Evolutionary conservation across 2,329 filamentous ascomycete genomes (phyloP).

Genomic region (Paraconiothyrium sp.): DNA sequence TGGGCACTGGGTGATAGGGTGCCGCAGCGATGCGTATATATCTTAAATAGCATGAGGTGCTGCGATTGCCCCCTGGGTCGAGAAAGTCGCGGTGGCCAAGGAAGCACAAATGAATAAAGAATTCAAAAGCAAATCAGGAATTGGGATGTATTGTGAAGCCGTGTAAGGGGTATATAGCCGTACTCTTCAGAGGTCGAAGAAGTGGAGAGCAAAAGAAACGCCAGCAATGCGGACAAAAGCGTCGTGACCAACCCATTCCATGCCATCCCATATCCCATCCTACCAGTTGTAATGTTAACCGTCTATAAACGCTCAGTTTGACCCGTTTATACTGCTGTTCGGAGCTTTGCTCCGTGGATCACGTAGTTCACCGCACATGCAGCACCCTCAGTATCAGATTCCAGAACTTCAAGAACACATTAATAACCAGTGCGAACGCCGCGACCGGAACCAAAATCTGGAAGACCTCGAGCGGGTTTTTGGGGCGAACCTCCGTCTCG

Average conservation of each 20-base stretch:
- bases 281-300: background rate
- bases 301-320: too few species aligned
- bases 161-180: conserved; percentile 13
- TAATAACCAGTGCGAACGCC: conserved; percentile 48
- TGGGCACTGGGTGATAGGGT: background rate
- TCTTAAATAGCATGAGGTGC: background rate
- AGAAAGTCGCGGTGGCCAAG: background rate
- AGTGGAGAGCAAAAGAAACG: conserved; percentile 6
- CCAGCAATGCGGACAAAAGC: conserved; percentile 9
- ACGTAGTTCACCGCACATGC: conserved; percentile 15
- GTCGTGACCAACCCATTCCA: background rate
- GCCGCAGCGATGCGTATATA: background rate
- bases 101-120: background rate
- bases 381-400: conserved; percentile 34
- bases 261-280: background rate
- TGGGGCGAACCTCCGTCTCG: conserved; percentile 57
- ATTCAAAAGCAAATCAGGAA: background rate
- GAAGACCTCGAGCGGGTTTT: conserved; percentile 52
- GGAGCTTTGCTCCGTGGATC: background rate
- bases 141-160: background rate
- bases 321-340: too few species aligned
- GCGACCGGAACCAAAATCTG: conserved; percentile 55
- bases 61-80: background rate
- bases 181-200: background rate
- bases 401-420: conserved; percentile 37